phyloP scores from a whole-genome alignment of 116 monocot species.

The Cymodocea nodosa region DNA sequence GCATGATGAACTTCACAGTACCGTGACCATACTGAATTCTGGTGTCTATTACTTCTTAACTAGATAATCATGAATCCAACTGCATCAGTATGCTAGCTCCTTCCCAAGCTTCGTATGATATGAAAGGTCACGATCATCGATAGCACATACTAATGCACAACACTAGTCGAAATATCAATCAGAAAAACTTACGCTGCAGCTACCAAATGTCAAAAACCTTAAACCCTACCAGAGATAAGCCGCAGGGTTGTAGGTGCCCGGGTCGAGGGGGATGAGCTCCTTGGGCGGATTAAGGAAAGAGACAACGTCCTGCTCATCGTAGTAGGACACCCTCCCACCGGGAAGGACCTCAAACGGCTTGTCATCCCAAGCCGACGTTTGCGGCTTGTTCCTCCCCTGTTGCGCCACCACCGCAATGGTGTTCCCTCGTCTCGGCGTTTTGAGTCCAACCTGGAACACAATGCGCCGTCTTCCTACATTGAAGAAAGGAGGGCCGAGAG shows the following conservation, averaged over 20 bases:
- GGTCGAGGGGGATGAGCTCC: constrained; percentile 64
- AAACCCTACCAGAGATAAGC: constrained; percentile 51
- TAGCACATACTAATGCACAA: too few species aligned
- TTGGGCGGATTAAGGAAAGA: constrained; percentile 63
- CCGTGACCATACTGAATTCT: too few species aligned
- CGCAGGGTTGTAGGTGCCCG: constrained; percentile 60
- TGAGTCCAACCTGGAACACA: too few species aligned
- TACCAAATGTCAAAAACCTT: background rate
- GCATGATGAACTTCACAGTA: too few species aligned
- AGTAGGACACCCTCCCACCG: constrained; percentile 32
- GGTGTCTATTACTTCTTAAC: too few species aligned
- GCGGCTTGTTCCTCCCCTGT: background rate
- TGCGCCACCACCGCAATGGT: background rate
- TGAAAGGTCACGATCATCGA: too few species aligned
- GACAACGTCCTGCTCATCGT: constrained; percentile 67
- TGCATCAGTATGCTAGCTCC: too few species aligned
- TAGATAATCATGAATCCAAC: too few species aligned
- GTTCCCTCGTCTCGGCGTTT: too few species aligned
- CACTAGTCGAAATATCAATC: too few species aligned
- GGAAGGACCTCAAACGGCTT: constrained; percentile 56
- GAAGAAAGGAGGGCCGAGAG: background rate
- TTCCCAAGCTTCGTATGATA: too few species aligned
- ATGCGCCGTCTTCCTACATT: background rate
- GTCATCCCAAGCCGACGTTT: constrained; percentile 42
- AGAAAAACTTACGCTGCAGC: too few species aligned